phyloP scores from a whole-genome alignment of 768 basidiomycete genomes.

The Clitopilus passeckerianus region DNA sequence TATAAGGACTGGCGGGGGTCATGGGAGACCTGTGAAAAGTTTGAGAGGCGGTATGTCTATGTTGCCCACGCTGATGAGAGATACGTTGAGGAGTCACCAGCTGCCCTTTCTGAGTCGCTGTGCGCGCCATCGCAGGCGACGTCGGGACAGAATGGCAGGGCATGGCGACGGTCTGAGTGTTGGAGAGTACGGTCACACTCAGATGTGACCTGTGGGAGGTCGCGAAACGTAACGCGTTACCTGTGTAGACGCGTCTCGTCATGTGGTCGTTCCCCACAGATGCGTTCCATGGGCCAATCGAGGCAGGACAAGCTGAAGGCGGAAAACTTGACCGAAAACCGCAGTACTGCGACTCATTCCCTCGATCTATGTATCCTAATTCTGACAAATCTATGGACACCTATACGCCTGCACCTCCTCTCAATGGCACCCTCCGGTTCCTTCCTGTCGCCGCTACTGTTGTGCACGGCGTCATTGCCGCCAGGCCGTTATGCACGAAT shows the following conservation, averaged over 20 bases:
- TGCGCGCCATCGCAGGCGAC: constrained; percentile 40
- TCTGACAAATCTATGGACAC: too few relatives aligned
- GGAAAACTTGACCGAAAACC: too few relatives aligned
- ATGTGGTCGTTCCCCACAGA: neutral
- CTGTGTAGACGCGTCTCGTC: neutral
- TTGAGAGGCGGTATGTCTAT: constrained; percentile 34
- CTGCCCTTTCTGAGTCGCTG: constrained; percentile 25
- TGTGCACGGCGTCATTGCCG: too few relatives aligned
- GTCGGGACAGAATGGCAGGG: constrained; percentile 35
- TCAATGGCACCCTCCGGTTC: too few relatives aligned
- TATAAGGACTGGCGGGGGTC: constrained; percentile 66
- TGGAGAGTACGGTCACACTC: neutral
- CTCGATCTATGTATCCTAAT: too few relatives aligned
- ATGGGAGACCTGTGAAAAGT: constrained; percentile 52
- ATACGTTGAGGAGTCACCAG: constrained; percentile 68
- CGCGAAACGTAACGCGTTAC: neutral
- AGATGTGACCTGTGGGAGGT: neutral
- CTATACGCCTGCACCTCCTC: too few relatives aligned
- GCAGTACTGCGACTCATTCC: too few relatives aligned
- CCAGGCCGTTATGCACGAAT: too few relatives aligned
- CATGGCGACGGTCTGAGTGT: constrained; percentile 12
- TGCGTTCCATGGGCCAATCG: too few relatives aligned
- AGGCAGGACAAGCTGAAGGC: too few relatives aligned
- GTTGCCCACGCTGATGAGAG: constrained; percentile 34
- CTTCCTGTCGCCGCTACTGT: too few relatives aligned